Conservation (phyloP, 1,284 basidiomycete species). For the Apiotrichum gamsii region DNA sequence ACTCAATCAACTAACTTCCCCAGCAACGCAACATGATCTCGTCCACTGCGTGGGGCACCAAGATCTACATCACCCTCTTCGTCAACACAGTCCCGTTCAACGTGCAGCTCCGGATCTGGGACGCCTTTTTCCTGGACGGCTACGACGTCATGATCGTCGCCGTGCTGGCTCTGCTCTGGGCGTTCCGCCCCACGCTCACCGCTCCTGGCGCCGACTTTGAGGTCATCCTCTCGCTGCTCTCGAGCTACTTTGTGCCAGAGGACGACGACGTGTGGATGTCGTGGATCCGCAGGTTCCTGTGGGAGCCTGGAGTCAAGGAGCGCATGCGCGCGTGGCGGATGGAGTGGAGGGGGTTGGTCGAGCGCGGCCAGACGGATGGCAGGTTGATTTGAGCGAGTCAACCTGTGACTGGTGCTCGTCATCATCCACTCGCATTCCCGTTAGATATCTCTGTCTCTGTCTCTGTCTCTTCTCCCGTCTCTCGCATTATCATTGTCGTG, state of each 20-base stretch:
- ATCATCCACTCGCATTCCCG: background rate
- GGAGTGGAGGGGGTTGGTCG: constrained; percentile 35
- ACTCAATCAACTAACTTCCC: background rate
- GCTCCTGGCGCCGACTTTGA: constrained; percentile 68
- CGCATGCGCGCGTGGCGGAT: constrained; percentile 56
- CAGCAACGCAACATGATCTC: constrained; percentile 77
- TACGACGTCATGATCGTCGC: constrained; percentile 79
- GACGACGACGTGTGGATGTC: constrained; percentile 70
- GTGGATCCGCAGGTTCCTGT: constrained; percentile 72
- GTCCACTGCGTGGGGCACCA: constrained; percentile 90
- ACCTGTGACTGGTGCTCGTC: background rate
- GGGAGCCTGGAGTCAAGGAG: constrained; percentile 61
- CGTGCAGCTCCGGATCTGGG: constrained; percentile 90
- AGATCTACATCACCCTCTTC: constrained; percentile 98
- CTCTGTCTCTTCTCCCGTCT: background rate
- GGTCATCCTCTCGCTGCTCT: constrained; percentile 76
- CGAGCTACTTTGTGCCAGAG: constrained; percentile 85
- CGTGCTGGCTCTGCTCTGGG: constrained; percentile 83
- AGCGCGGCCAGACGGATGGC: constrained; percentile 25
- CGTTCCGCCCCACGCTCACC: constrained; percentile 49
- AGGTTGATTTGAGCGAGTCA: constrained; percentile 23
- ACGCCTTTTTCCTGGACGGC: constrained; percentile 84
- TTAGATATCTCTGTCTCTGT: background rate
- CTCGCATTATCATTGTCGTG: too few species aligned
- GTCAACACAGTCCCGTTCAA: constrained; percentile 94